A percentile compares a stretch with the other conserved stretches of the same genome.
Evolutionary conservation across 805 yeast species (phyloP).

Genomic region (Tetrapisispora fleetii): DNA sequence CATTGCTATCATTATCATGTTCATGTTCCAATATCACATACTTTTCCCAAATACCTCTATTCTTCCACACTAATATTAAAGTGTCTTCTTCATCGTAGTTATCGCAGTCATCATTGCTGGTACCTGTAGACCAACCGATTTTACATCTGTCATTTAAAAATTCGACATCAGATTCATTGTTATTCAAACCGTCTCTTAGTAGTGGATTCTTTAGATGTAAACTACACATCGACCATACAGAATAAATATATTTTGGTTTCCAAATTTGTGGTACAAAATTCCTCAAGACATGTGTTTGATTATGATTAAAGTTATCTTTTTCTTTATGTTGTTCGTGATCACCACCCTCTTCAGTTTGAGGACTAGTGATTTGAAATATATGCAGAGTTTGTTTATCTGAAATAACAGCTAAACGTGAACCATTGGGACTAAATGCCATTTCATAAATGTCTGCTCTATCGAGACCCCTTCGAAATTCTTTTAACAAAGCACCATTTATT

Average conservation of each 20-base stretch:
- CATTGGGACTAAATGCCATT: constrained; percentile 74
- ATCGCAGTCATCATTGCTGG: constrained; percentile 1
- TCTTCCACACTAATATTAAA: constrained; percentile 66
- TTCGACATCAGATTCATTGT: constrained; percentile 3
- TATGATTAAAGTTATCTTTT: constrained; percentile 17
- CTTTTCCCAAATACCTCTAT: constrained; percentile 75
- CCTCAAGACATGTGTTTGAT: constrained; percentile 58
- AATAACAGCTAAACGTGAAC: constrained; percentile 67
- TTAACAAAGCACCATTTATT: constrained; percentile 48
- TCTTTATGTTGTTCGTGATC: constrained; percentile 1
- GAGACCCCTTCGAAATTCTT: constrained; percentile 81
- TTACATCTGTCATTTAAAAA: constrained; percentile 23
- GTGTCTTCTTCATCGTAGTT: constrained; percentile 46
- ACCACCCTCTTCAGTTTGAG: neutral
- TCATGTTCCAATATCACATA: constrained; percentile 52
- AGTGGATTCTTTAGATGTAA: constrained; percentile 37
- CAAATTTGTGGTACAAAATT: constrained; percentile 43
- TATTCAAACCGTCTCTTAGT: constrained; percentile 13
- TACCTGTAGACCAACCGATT: constrained; percentile 22
- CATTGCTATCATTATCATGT: neutral
- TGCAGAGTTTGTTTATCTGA: constrained; percentile 88
- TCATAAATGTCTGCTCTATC: constrained; percentile 77
- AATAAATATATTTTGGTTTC: constrained; percentile 64
- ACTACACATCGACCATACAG: constrained; percentile 84
- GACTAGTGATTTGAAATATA: constrained; percentile 43